Base-by-base conservation (phyloP, 345 rosid species). In the Boechera divaricarpa region DNA sequence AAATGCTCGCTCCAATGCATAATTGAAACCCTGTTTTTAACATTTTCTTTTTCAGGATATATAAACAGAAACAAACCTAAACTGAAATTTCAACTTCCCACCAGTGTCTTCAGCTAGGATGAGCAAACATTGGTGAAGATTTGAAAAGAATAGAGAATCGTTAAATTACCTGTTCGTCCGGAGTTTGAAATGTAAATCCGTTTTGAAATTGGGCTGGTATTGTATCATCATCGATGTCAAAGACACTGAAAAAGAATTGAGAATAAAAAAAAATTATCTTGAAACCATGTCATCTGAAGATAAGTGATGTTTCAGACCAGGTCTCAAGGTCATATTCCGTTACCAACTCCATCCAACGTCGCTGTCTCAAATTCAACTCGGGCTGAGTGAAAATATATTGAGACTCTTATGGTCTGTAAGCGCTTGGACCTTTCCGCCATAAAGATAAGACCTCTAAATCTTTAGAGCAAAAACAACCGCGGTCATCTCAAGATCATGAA, bases 211-310 rank as follows among this genome's bases (percentile, higher is more conserved):
- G 90, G 26, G 76, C 42, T 41, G 94, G 97, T 64, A 95, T 82
- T 2, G 90, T 83, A 59, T 88, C 94, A 63, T 95, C 98, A 53
- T 92, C 90, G 67, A 92, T 77, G 63, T 95, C 97, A 48, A 90
- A 95, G 65, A 95, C 96, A 61, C 98, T 95, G 73, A 24, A 78
- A 42, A 63, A 48, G 53, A 68, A 55, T 59, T 35, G 51, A 63
- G 12, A 26, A 58, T 29, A 44, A 36, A 55, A 45, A 57, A 45
- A 48, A 24, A 59, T 45, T 31, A 79, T 62, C 32, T 9, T 24
- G 29, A 77, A 67, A 74, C 51, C 71, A 59, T 11, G 66, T 55
- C 15, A 47, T 28, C 42, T 55, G 49, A 21, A n/a, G 68, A 45
- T 36, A 38, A 24, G 31, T 57, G 41, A 45, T 35, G 70, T 26